Base-by-base conservation (phyloP, 306 rosid species). In the Benincasa hispida region DNA sequence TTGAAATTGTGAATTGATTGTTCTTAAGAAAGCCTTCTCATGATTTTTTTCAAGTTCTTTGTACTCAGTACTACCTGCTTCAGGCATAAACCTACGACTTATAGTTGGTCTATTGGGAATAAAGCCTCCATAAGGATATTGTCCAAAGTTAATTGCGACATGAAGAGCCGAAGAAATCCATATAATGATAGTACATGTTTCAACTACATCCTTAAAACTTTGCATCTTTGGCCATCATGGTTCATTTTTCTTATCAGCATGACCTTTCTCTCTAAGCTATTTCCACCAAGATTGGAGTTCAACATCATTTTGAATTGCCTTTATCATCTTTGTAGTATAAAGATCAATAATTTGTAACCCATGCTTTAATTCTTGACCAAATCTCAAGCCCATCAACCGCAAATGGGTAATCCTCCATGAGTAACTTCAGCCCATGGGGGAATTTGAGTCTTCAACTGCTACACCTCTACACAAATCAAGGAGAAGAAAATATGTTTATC, bases 351-450 rank as follows among this genome's bases (percentile, higher is more conserved):
- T 91, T 89, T 70, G 70, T 27, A 2, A 88, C 95, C 95, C 97
- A 91, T 59, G 87, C 32, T 78, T 86, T 80, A 21, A 88, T 91
- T 56, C 82, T 79, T 25, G 73, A 74, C 95, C 97, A 91, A 63
- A 91, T 89, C 78, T 88, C 89, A 47, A 91, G 82, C 37, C 97
- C 97, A 72, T 91, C 97, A 28, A 84, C 92, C 61, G 96, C 97
- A 82, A 79, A 91, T 10, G 97, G 97, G 77, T 91, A 91, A 51
- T 91, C 97, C 65, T 89, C 86, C 75, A 91, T 79, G 30, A 88
- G 76, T 9, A 91, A 85, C 2, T 84, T 88, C 24, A 89, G 53
- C 5, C 95, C 91, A 25, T 86, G 84, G 91, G 87, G 1, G 83
- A 72, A 19, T 79, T 82, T 55, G 87, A 4, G 76, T 92, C 97